phyloP scores from a whole-genome alignment of 306 rosid species.

The Cicer arietinum region DNA sequence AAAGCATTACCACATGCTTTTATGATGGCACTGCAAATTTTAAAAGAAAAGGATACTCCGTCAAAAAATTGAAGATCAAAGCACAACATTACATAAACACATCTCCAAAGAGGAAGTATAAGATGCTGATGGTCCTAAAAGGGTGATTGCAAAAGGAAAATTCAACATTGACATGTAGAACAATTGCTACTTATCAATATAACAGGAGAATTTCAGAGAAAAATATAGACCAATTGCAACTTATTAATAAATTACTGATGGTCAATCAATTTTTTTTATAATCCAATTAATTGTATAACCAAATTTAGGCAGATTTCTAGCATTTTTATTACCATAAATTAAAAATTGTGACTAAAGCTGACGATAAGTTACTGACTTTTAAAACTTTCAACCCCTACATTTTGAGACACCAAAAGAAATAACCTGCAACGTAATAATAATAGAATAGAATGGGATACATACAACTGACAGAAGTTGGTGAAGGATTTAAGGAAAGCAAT shows the following conservation, averaged over 20 bases:
- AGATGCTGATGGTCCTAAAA: not conserved
- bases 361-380: not conserved
- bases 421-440: not conserved
- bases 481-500: not conserved
- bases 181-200: not conserved
- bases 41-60: not conserved
- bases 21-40: conserved; percentile 61
- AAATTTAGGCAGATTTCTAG: not conserved
- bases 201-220: not conserved
- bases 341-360: not conserved
- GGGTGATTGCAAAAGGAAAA: not conserved
- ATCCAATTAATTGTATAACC: not conserved
- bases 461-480: not conserved
- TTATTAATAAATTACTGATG: not conserved
- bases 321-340: not conserved
- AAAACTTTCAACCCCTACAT: not conserved
- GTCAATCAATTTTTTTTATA: not conserved
- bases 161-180: not conserved
- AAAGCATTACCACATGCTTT: not conserved
- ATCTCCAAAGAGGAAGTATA: not conserved
- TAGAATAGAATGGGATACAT: not conserved
- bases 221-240: not conserved
- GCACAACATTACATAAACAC: not conserved
- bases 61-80: not conserved
- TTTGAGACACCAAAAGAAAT: not conserved